phyloP scores from a whole-genome alignment of 2,329 filamentous ascomycete genomes.

The Botrytis sinoallii region DNA sequence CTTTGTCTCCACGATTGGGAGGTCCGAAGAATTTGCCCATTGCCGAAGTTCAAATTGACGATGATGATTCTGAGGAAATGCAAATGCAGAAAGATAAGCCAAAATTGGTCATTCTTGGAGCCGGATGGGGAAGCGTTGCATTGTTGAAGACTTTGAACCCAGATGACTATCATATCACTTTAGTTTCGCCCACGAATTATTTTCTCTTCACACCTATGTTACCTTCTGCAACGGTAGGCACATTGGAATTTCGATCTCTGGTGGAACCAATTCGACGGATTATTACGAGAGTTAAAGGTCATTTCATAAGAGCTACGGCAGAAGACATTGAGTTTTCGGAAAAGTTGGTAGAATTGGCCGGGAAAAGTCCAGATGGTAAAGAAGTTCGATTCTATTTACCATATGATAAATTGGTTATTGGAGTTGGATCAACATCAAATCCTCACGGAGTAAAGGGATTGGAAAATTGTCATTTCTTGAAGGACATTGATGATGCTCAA shows the following conservation, averaged over 20 bases:
- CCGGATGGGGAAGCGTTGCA: slow-evolving; percentile 92
- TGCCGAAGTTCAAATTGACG: slow-evolving; percentile 81
- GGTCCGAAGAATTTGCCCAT: slow-evolving; percentile 96
- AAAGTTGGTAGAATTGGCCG: slow-evolving; percentile 84
- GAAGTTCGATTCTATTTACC: slow-evolving; percentile 85
- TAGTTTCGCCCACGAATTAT: slow-evolving; percentile 92
- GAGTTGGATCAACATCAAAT: slow-evolving; percentile 88
- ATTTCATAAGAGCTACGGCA: slow-evolving; percentile 84
- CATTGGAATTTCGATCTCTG: slow-evolving; percentile 82
- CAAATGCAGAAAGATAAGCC: slow-evolving; percentile 79
- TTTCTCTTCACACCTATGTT: slow-evolving; percentile 99
- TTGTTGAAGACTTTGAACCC: slow-evolving; percentile 86
- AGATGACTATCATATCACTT: slow-evolving; percentile 91
- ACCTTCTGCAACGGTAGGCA: slow-evolving; percentile 93
- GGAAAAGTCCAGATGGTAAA: slow-evolving; percentile 67
- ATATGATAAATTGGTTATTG: slow-evolving; percentile 94
- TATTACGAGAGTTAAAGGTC: slow-evolving; percentile 71
- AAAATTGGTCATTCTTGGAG: slow-evolving; percentile 85
- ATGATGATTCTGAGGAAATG: slow-evolving; percentile 74
- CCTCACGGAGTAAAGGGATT: slow-evolving; percentile 93
- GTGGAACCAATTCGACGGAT: slow-evolving; percentile 92
- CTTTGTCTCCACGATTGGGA: slow-evolving; percentile 75
- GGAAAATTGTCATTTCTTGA: slow-evolving; percentile 91
- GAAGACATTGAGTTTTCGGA: slow-evolving; percentile 89
- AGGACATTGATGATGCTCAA: slow-evolving; percentile 89